phyloP scores from a whole-genome alignment of 2,329 filamentous ascomycete species.

The Cladosporium cucumerinum region DNA sequence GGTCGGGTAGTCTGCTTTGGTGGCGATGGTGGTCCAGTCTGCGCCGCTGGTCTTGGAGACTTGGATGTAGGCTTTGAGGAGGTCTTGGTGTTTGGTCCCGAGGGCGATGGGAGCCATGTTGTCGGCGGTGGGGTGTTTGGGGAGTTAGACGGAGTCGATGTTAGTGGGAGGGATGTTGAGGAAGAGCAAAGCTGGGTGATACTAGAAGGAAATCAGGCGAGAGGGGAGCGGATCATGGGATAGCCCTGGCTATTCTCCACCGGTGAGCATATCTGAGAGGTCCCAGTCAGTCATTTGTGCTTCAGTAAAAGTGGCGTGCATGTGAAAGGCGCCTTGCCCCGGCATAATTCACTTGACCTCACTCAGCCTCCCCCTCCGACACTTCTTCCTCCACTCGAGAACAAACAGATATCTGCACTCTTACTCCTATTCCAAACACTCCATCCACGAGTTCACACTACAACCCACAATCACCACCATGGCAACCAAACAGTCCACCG shows the following conservation, averaged over 20 bases:
- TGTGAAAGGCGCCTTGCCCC: background rate
- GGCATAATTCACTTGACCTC: background rate
- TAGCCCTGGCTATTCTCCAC: background rate
- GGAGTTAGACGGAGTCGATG: background rate
- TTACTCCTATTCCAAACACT: background rate
- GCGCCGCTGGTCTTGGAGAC: background rate
- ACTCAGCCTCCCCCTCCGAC: background rate
- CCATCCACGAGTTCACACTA: background rate
- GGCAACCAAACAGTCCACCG: background rate
- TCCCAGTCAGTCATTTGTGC: background rate
- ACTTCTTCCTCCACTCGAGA: background rate
- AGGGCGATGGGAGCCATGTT: conserved; percentile 7
- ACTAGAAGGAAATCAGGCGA: background rate
- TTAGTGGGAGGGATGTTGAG: background rate
- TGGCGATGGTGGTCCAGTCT: conserved; percentile 13
- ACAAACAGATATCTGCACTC: background rate
- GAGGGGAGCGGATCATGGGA: background rate
- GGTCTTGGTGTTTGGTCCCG: conserved; percentile 6
- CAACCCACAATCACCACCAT: background rate
- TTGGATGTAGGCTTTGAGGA: conserved; percentile 11
- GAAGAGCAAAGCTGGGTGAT: background rate
- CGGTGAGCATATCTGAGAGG: background rate
- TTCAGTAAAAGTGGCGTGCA: background rate
- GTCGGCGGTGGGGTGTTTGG: conserved; percentile 24
- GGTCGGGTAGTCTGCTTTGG: conserved; percentile 14